phyloP scores from a whole-genome alignment of 1,284 basidiomycete genomes.

The Sporisorium graminicola region DNA sequence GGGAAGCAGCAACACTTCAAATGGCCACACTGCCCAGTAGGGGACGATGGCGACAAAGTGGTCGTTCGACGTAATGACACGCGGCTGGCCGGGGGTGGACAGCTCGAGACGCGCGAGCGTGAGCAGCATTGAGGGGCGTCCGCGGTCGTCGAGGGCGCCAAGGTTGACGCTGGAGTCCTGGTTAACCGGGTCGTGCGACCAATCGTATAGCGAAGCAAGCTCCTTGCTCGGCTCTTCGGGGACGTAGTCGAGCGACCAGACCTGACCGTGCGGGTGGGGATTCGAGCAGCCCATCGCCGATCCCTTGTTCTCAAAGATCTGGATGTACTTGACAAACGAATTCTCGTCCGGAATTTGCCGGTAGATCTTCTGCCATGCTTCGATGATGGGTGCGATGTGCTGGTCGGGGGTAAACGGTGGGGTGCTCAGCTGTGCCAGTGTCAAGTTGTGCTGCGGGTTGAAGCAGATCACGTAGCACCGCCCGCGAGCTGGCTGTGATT shows the following conservation, averaged over 20 bases:
- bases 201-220: slow-evolving; percentile 52
- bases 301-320: slow-evolving; percentile 85
- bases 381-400: slow-evolving; percentile 81
- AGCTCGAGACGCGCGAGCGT: slow-evolving; percentile 85
- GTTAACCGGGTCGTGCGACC: slow-evolving; percentile 50
- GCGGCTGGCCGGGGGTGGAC: slow-evolving; percentile 72
- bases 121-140: slow-evolving; percentile 82
- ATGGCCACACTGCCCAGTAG: slow-evolving; percentile 98
- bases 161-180: slow-evolving; percentile 27
- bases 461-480: slow-evolving; percentile 91
- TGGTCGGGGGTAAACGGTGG: slow-evolving; percentile 62
- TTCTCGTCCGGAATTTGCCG: slow-evolving; percentile 60
- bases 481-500: slow-evolving; percentile 81
- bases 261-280: slow-evolving; percentile 94
- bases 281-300: slow-evolving; percentile 96
- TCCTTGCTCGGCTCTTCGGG: slow-evolving; percentile 63
- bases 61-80: slow-evolving; percentile 80
- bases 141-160: slow-evolving; percentile 75
- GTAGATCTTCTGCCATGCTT: slow-evolving; percentile 76
- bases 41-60: slow-evolving; percentile 90
- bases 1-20: slow-evolving; percentile 77
- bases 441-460: slow-evolving; percentile 90
- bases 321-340: slow-evolving; percentile 67
- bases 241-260: slow-evolving; percentile 77
- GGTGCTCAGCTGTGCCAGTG: slow-evolving; percentile 79